A percentile compares a stretch with the other conserved stretches of the same genome.
phyloP scores from a whole-genome alignment of 169 alveolate species.

The Eimeria necatrix region DNA sequence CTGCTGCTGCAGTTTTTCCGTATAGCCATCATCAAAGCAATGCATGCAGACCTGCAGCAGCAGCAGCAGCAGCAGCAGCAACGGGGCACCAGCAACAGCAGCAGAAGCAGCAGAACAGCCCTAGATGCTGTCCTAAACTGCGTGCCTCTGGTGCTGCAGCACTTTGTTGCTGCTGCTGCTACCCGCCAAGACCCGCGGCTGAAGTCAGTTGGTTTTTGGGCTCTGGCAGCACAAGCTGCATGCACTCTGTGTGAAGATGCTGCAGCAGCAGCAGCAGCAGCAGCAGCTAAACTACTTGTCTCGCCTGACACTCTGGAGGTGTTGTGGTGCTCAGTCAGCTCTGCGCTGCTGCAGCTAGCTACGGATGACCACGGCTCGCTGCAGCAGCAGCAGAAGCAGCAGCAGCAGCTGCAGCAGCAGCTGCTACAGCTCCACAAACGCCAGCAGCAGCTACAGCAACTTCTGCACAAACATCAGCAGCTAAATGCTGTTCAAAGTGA shows the following conservation, averaged over 20 bases:
- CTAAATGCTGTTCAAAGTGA: constrained; percentile 26
- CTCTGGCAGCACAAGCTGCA: constrained; percentile 49
- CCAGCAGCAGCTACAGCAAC: constrained; percentile 63
- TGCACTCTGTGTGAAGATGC: constrained; percentile 45
- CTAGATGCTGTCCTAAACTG: constrained; percentile 29
- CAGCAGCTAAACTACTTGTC: neutral
- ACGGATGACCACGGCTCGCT: constrained; percentile 1
- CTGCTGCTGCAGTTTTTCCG: constrained; percentile 28
- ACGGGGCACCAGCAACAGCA: neutral
- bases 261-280: constrained; percentile 61
- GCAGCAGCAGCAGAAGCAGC: constrained; percentile 47
- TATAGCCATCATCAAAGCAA: neutral
- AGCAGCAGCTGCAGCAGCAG: constrained; percentile 28
- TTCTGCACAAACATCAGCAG: constrained; percentile 34
- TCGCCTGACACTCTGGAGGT: neutral
- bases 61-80: neutral
- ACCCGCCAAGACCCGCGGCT: constrained; percentile 33
- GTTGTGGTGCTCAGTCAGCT: constrained; percentile 24
- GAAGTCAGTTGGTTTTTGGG: neutral
- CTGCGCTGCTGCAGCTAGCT: constrained; percentile 59
- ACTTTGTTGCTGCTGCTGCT: constrained; percentile 55
- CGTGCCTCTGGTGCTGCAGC: constrained; percentile 56
- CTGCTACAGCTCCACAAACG: constrained; percentile 31
- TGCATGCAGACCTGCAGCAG: constrained; percentile 25
- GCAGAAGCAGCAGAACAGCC: constrained; percentile 2